Base-by-base conservation (phyloP, 2,329 filamentous ascomycete genomes). In the Fusarium coffeatum region DNA sequence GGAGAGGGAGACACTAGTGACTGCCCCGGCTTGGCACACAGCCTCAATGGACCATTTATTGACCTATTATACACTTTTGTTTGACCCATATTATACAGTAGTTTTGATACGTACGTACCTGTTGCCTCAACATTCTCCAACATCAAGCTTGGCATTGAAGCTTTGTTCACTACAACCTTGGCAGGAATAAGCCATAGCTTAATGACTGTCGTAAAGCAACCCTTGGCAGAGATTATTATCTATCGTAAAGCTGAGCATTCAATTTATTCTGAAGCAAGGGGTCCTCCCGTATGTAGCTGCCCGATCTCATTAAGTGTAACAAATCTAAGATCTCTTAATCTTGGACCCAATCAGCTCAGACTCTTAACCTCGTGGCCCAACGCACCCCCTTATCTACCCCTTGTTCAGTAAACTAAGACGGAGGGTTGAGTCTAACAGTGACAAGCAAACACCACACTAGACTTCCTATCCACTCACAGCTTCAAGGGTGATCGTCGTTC, bases 401-500 rank as follows among this genome's bases (percentile, higher is more conserved):
- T 37, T 37, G 34, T n/a, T 25, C 20, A 37, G 7, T 25, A 28
- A 34, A 28, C 40, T 40, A 46, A 59, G 59, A 55, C 46, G 54
- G 53, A 62, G 27, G 46, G 18, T 37, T 48, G 53, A 37, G 43
- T 48, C 41, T 53, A 42, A 18, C 32, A 53, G 34, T 53, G 49
- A 53, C 49, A 53, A 28, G 49, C 34, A 42, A 47, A 65, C 55
- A 48, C 55, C 28, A 28, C 23, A 23, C 23, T 23, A 23, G 37
- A 12, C 16, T n/a, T n/a, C n/a, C 6, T 41, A 28, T 45, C 67
- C 54, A 53, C 41, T 48, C 60, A 48, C 43, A 50, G 23, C 59
- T 69, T 54, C 69, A 63, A 71, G 71, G 73, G 63, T 74, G 72
- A 75, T 75, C 65, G 64, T 47, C 72, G 61, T 27, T 49, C 59